phyloP scores from a whole-genome alignment of 306 rosid species.

The Quillaja saponaria region DNA sequence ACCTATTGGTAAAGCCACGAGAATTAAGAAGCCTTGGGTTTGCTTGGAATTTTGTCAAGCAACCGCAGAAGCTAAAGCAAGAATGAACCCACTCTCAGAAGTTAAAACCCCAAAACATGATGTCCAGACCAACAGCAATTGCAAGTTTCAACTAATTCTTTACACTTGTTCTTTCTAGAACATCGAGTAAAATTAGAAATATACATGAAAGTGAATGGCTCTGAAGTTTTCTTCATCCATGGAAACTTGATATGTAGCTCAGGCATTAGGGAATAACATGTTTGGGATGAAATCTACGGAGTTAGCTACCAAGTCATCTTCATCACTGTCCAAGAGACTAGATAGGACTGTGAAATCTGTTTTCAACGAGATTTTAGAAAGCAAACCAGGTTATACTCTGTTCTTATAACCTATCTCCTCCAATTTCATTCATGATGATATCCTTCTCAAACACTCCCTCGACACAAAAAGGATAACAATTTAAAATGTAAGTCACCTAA shows the following conservation, averaged over 20 bases:
- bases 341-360: not conserved
- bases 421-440: too few relatives aligned
- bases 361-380: not conserved
- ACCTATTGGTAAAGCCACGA: too few relatives aligned
- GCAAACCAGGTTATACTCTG: not conserved
- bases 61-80: conserved; percentile 4
- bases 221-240: not conserved
- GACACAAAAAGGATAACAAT: not conserved
- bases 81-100: not conserved
- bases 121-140: not conserved
- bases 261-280: too few relatives aligned
- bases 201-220: not conserved
- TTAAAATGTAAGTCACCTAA: not conserved
- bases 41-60: too few relatives aligned
- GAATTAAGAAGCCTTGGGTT: too few relatives aligned
- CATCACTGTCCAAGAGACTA: not conserved
- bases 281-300: too few relatives aligned
- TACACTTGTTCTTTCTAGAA: not conserved
- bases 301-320: not conserved
- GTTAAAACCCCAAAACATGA: not conserved
- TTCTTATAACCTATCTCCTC: conserved; percentile 14
- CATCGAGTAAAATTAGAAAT: not conserved
- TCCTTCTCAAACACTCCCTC: conserved; percentile 17
- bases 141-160: not conserved
- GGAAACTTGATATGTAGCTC: not conserved